Evolutionary conservation across 768 basidiomycete species (phyloP).

Genomic region (Phlebiopsis gigantea): DNA sequence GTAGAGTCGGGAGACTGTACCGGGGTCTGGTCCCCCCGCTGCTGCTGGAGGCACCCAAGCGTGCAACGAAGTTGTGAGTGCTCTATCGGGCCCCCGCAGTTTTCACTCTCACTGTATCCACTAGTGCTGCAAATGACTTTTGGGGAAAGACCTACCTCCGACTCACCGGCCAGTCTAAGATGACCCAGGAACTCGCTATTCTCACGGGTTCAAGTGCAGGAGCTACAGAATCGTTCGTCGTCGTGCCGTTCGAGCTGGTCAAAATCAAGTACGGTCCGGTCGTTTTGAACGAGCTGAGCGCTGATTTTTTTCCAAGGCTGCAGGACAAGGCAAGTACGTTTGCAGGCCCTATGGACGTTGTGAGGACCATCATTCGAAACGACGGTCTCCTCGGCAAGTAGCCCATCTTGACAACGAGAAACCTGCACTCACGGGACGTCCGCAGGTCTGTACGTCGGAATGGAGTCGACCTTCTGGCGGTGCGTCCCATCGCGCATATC

Average conservation of each 20-base stretch:
- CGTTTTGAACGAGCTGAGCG: background rate
- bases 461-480: slow-evolving; percentile 99
- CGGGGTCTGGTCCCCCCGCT: slow-evolving; percentile 95
- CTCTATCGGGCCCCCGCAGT: no score
- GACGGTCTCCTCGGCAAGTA: slow-evolving; percentile 67
- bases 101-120: background rate
- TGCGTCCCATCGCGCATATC: slow-evolving; percentile 25
- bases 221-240: slow-evolving; percentile 91
- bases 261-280: slow-evolving; percentile 62
- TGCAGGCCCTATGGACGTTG: slow-evolving; percentile 87
- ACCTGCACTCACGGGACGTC: background rate
- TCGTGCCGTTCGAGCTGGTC: slow-evolving; percentile 95
- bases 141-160: slow-evolving; percentile 83
- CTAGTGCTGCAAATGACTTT: slow-evolving; percentile 83
- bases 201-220: slow-evolving; percentile 92
- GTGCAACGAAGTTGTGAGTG: slow-evolving; percentile 90
- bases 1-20: slow-evolving; percentile 78
- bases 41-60: slow-evolving; percentile 94
- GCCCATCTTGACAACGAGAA: background rate
- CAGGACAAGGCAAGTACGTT: slow-evolving; percentile 93
- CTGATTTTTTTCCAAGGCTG: no score
- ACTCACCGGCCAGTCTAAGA: slow-evolving; percentile 66
- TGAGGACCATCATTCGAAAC: slow-evolving; percentile 70
- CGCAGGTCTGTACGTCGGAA: slow-evolving; percentile 70
- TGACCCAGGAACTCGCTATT: slow-evolving; percentile 86